Evolutionary conservation across 2,329 filamentous ascomycete genomes (phyloP).

Genomic region (Scolecobasidium constrictum): DNA sequence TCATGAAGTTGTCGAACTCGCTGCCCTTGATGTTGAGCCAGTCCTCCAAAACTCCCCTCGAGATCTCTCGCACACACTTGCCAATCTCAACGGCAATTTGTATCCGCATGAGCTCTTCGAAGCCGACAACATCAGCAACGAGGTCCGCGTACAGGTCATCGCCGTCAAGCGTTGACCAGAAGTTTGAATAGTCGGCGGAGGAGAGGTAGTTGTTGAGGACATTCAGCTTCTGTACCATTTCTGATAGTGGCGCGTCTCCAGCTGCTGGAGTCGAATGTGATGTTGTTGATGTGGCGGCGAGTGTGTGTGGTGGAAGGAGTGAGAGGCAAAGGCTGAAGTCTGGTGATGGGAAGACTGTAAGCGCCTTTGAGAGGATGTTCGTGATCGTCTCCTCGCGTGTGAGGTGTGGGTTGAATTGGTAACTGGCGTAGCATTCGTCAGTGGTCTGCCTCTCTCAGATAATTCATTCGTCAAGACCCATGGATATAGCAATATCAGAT

Average conservation of each 20-base stretch:
- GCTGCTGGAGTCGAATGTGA: slow-evolving; percentile 37
- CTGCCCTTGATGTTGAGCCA: slow-evolving; percentile 37
- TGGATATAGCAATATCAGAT: slow-evolving; percentile 45
- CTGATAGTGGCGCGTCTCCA: slow-evolving; percentile 60
- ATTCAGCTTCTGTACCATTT: slow-evolving; percentile 83
- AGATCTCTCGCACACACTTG: slow-evolving; percentile 71
- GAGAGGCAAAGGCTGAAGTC: slow-evolving; percentile 92
- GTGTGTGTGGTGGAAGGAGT: slow-evolving; percentile 77
- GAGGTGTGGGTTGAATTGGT: slow-evolving; percentile 99
- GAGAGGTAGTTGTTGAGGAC: slow-evolving; percentile 78
- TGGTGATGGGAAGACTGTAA: slow-evolving; percentile 92
- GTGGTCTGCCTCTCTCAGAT: slow-evolving; percentile 11
- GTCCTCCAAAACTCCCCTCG: slow-evolving; percentile 33
- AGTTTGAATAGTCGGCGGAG: slow-evolving; percentile 77
- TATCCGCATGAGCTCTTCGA: slow-evolving; percentile 87
- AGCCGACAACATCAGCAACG: slow-evolving; percentile 85
- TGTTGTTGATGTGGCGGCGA: slow-evolving; percentile 46
- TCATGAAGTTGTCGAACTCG: slow-evolving; percentile 39
- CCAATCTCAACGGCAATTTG: slow-evolving; percentile 82
- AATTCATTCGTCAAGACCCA: background rate
- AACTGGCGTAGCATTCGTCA: slow-evolving; percentile 45
- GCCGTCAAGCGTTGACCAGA: slow-evolving; percentile 87
- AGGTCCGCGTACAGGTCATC: slow-evolving; percentile 95
- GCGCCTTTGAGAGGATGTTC: slow-evolving; percentile 96
- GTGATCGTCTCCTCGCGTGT: slow-evolving; percentile 94